A percentile compares a stretch with the other conserved stretches of the same genome.
These are phyloP conservation scores for Pisolithus albus DNA, from an alignment of 768 basidiomycete genomes.

Conservation along the genomic window DNA sequence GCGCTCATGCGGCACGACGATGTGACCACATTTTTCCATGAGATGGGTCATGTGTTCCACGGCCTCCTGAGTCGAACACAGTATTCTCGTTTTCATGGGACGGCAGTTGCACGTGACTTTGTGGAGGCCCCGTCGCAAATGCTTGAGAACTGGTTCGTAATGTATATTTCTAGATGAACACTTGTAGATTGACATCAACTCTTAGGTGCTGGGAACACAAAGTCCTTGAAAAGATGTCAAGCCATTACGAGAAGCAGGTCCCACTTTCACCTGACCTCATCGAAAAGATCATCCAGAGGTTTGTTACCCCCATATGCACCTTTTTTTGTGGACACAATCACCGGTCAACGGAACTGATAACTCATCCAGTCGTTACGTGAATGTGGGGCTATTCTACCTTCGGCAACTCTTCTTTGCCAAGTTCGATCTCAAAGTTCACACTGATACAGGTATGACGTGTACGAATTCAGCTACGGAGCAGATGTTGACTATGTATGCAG, in stretches of 20 bases:
- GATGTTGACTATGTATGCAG: background rate
- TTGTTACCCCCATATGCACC: conserved; percentile 1
- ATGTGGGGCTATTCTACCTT: conserved; percentile 75
- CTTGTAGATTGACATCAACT: background rate
- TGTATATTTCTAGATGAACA: background rate
- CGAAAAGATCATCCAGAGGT: conserved; percentile 76
- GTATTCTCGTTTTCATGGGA: conserved; percentile 78
- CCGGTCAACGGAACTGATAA: background rate
- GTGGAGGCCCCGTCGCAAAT: conserved; percentile 90
- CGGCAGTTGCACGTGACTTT: conserved; percentile 72
- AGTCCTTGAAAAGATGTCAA: conserved; percentile 69
- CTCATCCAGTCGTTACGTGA: conserved; percentile 59
- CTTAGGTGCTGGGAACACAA: conserved; percentile 74
- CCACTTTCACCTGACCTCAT: conserved; percentile 68
- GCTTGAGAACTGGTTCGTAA: conserved; percentile 77
- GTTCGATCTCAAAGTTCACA: conserved; percentile 72
- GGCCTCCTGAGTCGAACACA: conserved; percentile 62
- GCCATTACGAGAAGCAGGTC: conserved; percentile 71
- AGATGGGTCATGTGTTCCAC: conserved; percentile 77
- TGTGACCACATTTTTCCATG: conserved; percentile 89
- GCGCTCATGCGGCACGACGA: conserved; percentile 85
- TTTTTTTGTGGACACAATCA: background rate
- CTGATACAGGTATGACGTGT: conserved; percentile 44
- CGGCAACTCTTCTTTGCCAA: conserved; percentile 82
- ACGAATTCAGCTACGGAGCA: background rate